Evolutionary conservation across 768 basidiomycete species (phyloP).

Genomic region (Xerocomellus intermedius): DNA sequence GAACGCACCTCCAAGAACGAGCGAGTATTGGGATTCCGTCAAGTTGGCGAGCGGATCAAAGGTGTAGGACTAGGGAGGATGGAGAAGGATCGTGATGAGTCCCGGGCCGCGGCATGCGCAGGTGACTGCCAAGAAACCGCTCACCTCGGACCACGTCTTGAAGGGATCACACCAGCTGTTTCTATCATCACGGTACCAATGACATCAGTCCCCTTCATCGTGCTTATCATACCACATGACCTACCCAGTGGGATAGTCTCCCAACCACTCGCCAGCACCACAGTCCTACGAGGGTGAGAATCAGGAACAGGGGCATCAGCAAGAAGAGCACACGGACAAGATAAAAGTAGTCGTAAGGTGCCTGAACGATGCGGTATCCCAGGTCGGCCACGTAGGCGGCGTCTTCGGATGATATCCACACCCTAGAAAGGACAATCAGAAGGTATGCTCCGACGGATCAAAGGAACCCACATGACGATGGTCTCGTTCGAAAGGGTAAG

Average conservation of each 20-base stretch:
- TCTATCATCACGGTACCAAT: slow-evolving; percentile 12
- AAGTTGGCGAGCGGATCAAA: slow-evolving; percentile 51
- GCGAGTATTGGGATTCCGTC: slow-evolving; percentile 31
- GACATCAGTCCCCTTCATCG: background rate
- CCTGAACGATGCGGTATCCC: slow-evolving; percentile 47
- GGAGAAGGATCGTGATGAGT: background rate
- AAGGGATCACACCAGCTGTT: slow-evolving; percentile 52
- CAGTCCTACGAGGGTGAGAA: slow-evolving; percentile 35
- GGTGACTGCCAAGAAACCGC: slow-evolving; percentile 9
- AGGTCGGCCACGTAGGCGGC: slow-evolving; percentile 38
- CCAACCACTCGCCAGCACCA: slow-evolving; percentile 50
- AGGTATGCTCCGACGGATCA: background rate
- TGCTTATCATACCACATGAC: slow-evolving; percentile 1
- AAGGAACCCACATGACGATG: slow-evolving; percentile 35
- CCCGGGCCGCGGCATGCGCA: background rate
- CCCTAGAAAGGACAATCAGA: slow-evolving; percentile 18
- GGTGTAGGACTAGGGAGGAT: slow-evolving; percentile 37
- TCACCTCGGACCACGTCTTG: slow-evolving; percentile 50
- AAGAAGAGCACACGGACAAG: slow-evolving; percentile 27
- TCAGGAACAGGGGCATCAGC: background rate
- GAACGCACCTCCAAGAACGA: slow-evolving; percentile 39
- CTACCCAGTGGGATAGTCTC: slow-evolving; percentile 32
- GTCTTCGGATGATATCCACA: slow-evolving; percentile 48
- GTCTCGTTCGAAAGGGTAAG: slow-evolving; percentile 42
- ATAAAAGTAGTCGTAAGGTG: slow-evolving; percentile 54